A percentile compares a stretch with the other conserved stretches of the same genome.
Evolutionary conservation across 2,329 filamentous ascomycete species (phyloP).

Genomic region (Fusarium solani-melongenae): DNA sequence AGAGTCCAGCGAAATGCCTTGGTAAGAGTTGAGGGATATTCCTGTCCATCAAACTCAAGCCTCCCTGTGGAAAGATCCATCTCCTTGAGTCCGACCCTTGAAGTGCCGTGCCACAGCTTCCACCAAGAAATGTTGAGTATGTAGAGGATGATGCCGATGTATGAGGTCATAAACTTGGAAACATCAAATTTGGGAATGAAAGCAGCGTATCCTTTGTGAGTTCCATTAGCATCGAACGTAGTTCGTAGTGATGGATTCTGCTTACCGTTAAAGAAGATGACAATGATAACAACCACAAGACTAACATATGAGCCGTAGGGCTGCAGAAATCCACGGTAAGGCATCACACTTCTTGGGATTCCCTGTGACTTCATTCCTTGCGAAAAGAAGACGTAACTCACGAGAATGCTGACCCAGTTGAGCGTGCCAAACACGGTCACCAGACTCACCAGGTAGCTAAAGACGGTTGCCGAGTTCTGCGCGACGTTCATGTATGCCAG

Average conservation of each 20-base stretch:
- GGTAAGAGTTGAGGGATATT: neutral
- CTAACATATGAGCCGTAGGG: neutral
- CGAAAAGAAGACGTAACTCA: neutral
- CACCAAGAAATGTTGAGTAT: neutral
- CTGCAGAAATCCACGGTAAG: neutral
- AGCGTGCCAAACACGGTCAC: slow-evolving; percentile 16
- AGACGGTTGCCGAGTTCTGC: neutral
- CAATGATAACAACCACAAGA: neutral
- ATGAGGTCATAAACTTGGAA: neutral
- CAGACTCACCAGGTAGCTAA: slow-evolving; percentile 15
- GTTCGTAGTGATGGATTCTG: neutral
- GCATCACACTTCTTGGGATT: neutral
- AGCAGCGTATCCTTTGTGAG: neutral
- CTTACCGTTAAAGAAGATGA: neutral
- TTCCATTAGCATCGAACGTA: neutral
- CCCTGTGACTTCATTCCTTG: neutral
- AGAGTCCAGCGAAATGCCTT: neutral
- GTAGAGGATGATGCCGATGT: neutral
- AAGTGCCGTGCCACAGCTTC: neutral
- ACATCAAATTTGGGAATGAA: neutral
- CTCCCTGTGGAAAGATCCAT: neutral
- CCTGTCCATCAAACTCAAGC: neutral
- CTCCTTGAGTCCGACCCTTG: neutral
- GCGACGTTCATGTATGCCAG: neutral
- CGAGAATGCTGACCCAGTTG: slow-evolving; percentile 12